phyloP scores from a whole-genome alignment of 257 asterid genomes.

The Prunella vulgaris region DNA sequence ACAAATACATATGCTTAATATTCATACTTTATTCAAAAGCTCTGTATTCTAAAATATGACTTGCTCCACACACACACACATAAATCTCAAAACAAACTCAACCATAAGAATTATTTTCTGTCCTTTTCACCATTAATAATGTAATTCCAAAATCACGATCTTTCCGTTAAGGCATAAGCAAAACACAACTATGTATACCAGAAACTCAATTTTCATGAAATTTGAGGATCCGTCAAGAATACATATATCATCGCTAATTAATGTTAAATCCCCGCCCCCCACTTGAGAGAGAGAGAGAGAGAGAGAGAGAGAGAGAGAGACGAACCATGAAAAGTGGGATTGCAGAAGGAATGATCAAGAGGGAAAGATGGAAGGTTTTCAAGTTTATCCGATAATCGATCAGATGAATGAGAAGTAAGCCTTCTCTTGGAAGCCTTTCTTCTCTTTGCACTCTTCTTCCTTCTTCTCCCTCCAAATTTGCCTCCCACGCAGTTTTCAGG shows the following conservation, averaged over 20 bases:
- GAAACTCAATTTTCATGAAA: no score
- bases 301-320: neutral
- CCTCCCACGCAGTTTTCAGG: slow-evolving; percentile 69
- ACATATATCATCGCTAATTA: neutral
- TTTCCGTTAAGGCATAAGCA: neutral
- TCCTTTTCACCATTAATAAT: neutral
- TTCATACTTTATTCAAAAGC: no score
- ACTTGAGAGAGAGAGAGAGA: no score
- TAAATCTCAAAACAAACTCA: no score
- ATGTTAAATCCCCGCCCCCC: neutral
- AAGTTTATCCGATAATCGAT: slow-evolving; percentile 49
- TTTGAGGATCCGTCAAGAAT: neutral
- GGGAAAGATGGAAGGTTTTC: slow-evolving; percentile 50
- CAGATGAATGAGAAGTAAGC: slow-evolving; percentile 41
- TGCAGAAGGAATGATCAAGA: slow-evolving; percentile 38
- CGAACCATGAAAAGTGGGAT: slow-evolving; percentile 55
- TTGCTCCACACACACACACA: no score
- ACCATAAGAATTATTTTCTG: no score
- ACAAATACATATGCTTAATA: no score
- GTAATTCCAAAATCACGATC: neutral
- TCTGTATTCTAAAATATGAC: no score
- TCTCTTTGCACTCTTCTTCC: slow-evolving; percentile 42
- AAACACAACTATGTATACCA: neutral
- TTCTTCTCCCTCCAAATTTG: slow-evolving; percentile 39
- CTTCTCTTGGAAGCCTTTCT: slow-evolving; percentile 41